Percentiles rank a stretch among this genome's conserved stretches.
Conservation (phyloP, 306 rosid genomes). For the Malus orientalis region DNA sequence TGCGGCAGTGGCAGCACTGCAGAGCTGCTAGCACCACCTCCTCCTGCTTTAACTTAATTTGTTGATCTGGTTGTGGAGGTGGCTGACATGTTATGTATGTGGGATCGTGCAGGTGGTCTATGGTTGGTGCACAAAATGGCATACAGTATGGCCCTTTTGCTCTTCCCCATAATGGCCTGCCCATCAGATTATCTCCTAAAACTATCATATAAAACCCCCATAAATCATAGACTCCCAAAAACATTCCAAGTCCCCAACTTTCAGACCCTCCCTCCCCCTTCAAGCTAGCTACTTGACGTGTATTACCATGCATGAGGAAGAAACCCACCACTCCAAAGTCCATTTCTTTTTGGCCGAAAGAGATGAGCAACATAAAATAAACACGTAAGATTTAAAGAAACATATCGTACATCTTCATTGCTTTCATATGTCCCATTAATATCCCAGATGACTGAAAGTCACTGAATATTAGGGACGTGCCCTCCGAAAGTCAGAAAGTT, state of each 20-base stretch:
- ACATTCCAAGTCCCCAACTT: background rate
- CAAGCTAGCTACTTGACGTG: background rate
- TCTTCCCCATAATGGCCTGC: slow-evolving; percentile 89
- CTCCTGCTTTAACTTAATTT: background rate
- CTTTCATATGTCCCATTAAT: background rate
- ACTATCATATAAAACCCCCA: background rate
- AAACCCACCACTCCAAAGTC: background rate
- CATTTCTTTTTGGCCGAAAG: slow-evolving; percentile 25
- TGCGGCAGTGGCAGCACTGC: background rate
- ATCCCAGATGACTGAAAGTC: background rate
- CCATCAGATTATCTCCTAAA: slow-evolving; percentile 54
- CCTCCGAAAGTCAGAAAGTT: slow-evolving; percentile 7
- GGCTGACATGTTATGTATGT: background rate
- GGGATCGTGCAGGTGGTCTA: slow-evolving; percentile 57
- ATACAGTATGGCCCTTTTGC: slow-evolving; percentile 98
- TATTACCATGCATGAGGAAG: background rate
- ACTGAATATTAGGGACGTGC: background rate
- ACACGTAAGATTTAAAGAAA: background rate
- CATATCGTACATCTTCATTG: background rate
- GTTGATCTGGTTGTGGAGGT: background rate
- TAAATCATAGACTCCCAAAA: background rate
- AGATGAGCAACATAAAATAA: background rate
- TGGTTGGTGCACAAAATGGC: slow-evolving; percentile 61
- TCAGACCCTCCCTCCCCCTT: background rate
- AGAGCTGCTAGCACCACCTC: background rate